Evolutionary conservation across 176 grass and related monocot genomes (phyloP), one percentile per base, ranked within the genome.

Genomic region (Musa acuminata): DNA sequence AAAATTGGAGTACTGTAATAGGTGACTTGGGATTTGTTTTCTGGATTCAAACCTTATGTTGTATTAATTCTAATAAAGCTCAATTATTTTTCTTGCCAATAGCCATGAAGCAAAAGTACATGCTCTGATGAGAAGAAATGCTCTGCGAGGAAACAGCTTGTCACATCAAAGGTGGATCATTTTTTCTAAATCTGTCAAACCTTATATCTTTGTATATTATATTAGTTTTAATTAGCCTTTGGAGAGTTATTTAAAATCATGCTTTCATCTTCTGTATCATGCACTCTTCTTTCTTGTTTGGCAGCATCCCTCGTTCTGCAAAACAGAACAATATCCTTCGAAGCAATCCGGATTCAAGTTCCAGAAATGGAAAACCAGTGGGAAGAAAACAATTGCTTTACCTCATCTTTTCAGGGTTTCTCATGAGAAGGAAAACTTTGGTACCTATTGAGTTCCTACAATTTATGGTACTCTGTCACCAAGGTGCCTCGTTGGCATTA

Each of bases 1-100:
- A 75, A 87, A 83, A 66, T 72, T 83, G 16, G 65, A 87, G 64
- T 63, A 48, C 64, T 51, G 83, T 51, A 80, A 83, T 55, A 83
- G 85, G 85, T 87, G 29, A 2, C 6, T 13, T 57, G 21, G 25
- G 35, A 58, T 23, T 80, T 58, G 10, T 75, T 58, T 24, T 19
- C 11, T 65, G 29, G 13, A 72, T 11, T 14, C 52, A 71, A 49
- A n/a, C 60, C 20, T 52, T 27, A 58, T 69, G 27, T 52, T n/a
- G 27, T 73, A 63, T 62, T 11, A 16, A 3, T 13, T 17, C 1
- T 80, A 1, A 49, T 27, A 9, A 64, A 64, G 9, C 35, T 25
- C 1, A 9, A 1, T 64, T 57, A 57, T 2, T 11, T 24, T 72
- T 80, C 1, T 43, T 73, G 17, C 52, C 49, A 49, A 78, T 65